Base-by-base conservation (phyloP, 2,329 filamentous ascomycete genomes). In the Zarea fungicola region DNA sequence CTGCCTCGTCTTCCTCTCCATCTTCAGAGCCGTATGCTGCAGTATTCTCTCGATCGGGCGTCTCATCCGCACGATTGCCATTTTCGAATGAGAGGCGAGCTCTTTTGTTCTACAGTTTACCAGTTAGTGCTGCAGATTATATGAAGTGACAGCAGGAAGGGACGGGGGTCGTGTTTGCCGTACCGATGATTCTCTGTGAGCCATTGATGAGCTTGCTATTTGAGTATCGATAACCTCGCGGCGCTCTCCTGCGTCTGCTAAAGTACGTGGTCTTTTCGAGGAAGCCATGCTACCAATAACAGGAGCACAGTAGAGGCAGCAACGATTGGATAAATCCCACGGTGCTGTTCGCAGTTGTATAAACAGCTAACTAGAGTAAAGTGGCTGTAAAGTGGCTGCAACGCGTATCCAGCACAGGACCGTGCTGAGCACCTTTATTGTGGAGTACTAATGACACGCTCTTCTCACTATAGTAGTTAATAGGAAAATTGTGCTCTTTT, bases 1-100 rank as follows among this genome's bases (percentile, higher is more conserved):
- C 62, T 21, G 65, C 64, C 4, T 63, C 60, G 10, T 58, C 57
- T n/a, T 64, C 62, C 10, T 62, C 61, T 16, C 40, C 43, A 10
- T 68, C 66, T 34, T 60, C 57, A 43, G 53, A 44, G n/a, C 45
- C 31, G 56, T 22, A 42, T 1, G 31, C 13, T 58, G 41, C 56
- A 56, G 9, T 59, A 10, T 54, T 58, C 16, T 59, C 58, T 34
- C 62, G 56, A 29, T 51, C 46, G 8, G 35, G 32, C 21, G 44
- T 51, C 13, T 47, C 39, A 22, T 53, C 39, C 72, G 9, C 14
- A 22, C n/a, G 34, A 16, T 14, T 18, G 19, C 23, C 72, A 44
- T 26, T 25, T 11, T 26, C 37, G 19, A 47, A 16, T 6, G 49
- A 51, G 2, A 51, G 29, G 11, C 49, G 42, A 10, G 18, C 29